phyloP scores from a whole-genome alignment of 352 stramenopile genomes.

The Globisporangium sylvaticum region DNA sequence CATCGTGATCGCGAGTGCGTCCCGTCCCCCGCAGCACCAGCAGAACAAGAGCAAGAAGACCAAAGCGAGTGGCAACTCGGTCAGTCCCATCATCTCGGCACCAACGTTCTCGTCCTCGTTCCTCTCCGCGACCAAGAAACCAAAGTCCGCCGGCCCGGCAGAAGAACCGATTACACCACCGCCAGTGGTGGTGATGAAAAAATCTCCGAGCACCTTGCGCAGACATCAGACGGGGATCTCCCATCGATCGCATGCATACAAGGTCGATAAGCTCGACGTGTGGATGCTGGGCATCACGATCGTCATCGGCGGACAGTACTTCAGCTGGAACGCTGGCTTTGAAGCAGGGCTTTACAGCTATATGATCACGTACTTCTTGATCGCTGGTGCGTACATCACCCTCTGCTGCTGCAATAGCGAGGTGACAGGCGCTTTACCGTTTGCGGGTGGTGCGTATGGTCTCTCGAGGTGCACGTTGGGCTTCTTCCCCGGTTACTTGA shows the following conservation, averaged over 20 bases:
- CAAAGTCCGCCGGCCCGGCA: neutral
- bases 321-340: conserved; percentile 29
- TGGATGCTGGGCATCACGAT: conserved; percentile 30
- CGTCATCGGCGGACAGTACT: conserved; percentile 32
- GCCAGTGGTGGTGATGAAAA: neutral
- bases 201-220: neutral
- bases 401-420: conserved; percentile 29
- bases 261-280: conserved; percentile 31
- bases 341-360: conserved; percentile 19
- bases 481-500: conserved; percentile 19
- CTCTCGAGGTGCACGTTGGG: conserved; percentile 14
- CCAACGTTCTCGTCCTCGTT: conserved; percentile 6
- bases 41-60: neutral
- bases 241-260: conserved; percentile 34
- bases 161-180: neutral
- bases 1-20: conserved; percentile 3
- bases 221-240: conserved; percentile 7
- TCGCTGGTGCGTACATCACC: conserved; percentile 20
- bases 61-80: neutral
- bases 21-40: neutral
- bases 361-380: conserved; percentile 19
- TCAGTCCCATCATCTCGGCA: neutral
- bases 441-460: conserved; percentile 19
- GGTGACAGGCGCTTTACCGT: conserved; percentile 27
- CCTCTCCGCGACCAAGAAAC: neutral